Percentiles rank a stretch among this genome's conserved stretches.
phyloP scores from a whole-genome alignment of 2,329 filamentous ascomycete species.

The Aspergillus sp. region DNA sequence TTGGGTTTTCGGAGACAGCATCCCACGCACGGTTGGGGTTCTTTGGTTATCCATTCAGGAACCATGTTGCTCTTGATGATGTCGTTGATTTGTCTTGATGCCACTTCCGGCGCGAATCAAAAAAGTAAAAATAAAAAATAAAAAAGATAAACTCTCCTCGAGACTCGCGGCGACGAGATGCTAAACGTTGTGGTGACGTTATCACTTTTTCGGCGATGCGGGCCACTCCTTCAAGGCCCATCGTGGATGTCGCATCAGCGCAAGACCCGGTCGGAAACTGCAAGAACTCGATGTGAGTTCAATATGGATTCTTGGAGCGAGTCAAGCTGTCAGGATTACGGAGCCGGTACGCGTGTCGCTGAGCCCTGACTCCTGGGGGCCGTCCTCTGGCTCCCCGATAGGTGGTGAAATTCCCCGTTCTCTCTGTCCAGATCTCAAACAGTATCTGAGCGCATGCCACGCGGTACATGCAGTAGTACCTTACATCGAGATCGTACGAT shows the following conservation, averaged over 20 bases:
- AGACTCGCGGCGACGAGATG: not conserved
- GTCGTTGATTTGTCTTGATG: not conserved
- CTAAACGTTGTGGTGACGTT: slow-evolving; percentile 21
- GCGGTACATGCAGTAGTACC: slow-evolving; percentile 24
- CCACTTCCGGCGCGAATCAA: not conserved
- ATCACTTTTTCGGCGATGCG: slow-evolving; percentile 1
- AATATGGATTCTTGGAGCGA: not conserved
- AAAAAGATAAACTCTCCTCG: not conserved
- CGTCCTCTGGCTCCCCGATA: slow-evolving; percentile 12
- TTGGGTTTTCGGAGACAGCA: not conserved
- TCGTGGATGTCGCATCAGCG: not conserved
- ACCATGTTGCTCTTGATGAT: slow-evolving; percentile 8
- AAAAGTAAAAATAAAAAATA: too few relatives aligned
- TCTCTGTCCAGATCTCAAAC: not conserved
- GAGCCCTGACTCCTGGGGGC: too few relatives aligned
- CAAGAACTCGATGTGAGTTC: not conserved
- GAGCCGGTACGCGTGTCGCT: not conserved
- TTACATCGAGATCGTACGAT: slow-evolving; percentile 20
- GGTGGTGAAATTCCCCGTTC: slow-evolving; percentile 23
- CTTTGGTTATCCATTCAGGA: slow-evolving; percentile 16
- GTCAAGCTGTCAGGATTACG: not conserved
- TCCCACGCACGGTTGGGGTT: slow-evolving; percentile 1
- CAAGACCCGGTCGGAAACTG: not conserved
- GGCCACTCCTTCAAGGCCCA: too few relatives aligned
- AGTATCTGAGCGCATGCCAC: slow-evolving; percentile 18